Evolutionary conservation across 345 rosid genomes (phyloP), one percentile per base, ranked within the genome.

Genomic region (Erodium maritimum): DNA sequence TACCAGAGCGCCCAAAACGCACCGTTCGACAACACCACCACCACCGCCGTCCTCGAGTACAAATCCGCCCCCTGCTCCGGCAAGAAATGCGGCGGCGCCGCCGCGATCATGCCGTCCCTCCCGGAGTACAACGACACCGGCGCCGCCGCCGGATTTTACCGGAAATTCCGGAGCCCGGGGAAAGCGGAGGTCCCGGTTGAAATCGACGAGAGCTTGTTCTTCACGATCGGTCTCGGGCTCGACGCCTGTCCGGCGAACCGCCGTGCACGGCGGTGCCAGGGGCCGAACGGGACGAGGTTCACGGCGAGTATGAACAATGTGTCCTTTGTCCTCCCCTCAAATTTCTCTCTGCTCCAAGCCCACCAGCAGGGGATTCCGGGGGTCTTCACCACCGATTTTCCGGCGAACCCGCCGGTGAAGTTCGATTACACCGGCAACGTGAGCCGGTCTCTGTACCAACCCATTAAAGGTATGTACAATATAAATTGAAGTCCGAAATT

Each of bases 391-490:
- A 75, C 90, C 0, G 95, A 89, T 70, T 93, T 89, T 24, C 99
- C 97, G 0, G 84, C 73, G 0, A 77, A 58, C 21, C 99, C 95
- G 0, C 96, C 80, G 8, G 59, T 82, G 58, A 57, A 64, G 34
- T 93, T 85, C 22, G 85, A 93, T 73, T 93, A 76, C 69, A 93
- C 97, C 0, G 97, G 97, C 8, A 89, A 85, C 13, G 94, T 93
- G 1, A 83, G 87, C 68, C 66, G 65, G 29, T 71, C 82, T 13
- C 79, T 93, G 23, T 81, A 71, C 76, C 95, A 93, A 25, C 96
- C 96, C 23, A 64, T 64, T 61, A 46, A 68, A 5, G 94, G 82
- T 13, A 89, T 97, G 3, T n/a, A n/a, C n/a, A n/a, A n/a, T n/a
- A n/a, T n/a, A n/a, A n/a, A n/a, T n/a, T n/a, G n/a, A n/a, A n/a